phyloP scores from a whole-genome alignment of 108 stramenopile genomes.

The Cyclotella cryptica region DNA sequence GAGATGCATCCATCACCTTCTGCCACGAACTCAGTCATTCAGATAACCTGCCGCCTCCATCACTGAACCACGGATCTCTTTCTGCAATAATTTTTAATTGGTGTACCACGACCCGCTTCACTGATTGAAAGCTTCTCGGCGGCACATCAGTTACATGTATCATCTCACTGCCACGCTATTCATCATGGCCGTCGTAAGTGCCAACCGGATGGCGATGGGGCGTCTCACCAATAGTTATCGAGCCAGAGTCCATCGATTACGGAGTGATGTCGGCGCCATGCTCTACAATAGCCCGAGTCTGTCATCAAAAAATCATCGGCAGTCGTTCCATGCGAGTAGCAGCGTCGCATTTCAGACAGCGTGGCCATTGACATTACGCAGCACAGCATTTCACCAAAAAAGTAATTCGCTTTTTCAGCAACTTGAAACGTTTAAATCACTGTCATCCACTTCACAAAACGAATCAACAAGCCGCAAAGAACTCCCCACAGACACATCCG shows the following conservation, averaged over 20 bases:
- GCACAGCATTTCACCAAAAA: background rate
- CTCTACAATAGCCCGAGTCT: no score
- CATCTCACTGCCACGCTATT: background rate
- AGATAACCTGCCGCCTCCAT: no score
- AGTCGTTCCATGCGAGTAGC: background rate
- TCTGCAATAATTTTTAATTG: no score
- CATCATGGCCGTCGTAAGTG: slow-evolving; percentile 14
- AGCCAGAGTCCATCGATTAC: background rate
- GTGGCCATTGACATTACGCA: background rate
- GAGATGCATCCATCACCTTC: no score
- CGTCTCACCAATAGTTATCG: background rate
- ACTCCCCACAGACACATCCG: background rate
- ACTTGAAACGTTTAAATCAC: background rate
- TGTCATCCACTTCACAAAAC: slow-evolving; percentile 3
- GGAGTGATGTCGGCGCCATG: background rate
- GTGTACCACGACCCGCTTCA: background rate
- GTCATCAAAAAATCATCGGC: background rate
- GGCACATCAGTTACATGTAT: slow-evolving; percentile 12
- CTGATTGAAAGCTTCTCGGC: background rate
- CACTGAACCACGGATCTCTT: no score
- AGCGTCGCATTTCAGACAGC: slow-evolving; percentile 1
- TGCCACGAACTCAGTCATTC: no score
- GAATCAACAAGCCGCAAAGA: background rate
- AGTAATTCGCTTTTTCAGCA: background rate
- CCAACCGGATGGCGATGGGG: slow-evolving; percentile 11